Evolutionary conservation across 805 yeast species (phyloP), one percentile per base, ranked within the genome.

Genomic region (Kazachstania taianensis): DNA sequence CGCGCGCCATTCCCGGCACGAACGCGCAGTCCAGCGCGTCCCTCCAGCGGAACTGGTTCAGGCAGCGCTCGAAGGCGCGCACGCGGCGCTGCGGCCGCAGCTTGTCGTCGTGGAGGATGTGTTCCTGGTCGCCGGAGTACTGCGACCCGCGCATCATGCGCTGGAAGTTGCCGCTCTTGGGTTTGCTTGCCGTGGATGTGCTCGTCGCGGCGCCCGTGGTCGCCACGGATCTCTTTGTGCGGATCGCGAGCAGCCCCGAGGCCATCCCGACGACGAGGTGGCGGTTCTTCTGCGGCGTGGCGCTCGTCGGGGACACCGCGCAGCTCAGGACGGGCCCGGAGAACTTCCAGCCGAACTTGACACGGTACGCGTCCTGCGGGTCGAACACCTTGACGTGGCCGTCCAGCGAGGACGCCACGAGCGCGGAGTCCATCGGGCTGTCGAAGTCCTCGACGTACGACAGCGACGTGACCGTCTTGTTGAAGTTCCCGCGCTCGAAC

Each of bases 351-450:
- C 96, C 96, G 55, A 86, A 89, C 56, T 81, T 83, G 41, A 89
- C 95, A 41, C 80, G 81, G 84, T 89, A 87, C 48, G 73, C 71
- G 16, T 79, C 71, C 19, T 72, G 62, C 26, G 83, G 73, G 58
- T 87, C 96, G 56, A 89, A 84, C 30, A 87, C 87, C 60, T 92
- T 92, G 41, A 92, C 95, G 59, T 92, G 98, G 15, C 98, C 98
- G 61, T 92, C 98, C 39, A 92, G 66, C 0, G 96, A 86, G 13
- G 97, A 96, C 2, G 94, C 96, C 20, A 92, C 63, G 30, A 92
- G 65, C 35, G 81, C 77, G 6, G 55, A 53, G 30, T 48, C 42
- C 48, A 56, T 57, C 33, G 61, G 59, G 12, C 58, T 48, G 15
- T 49, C 53, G 20, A 44, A 49, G 26, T 55, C 48, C 27, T 53